These are phyloP conservation scores for Thielaviopsis ethacetica DNA, from an alignment of 2,329 filamentous ascomycete species.

Conservation along the genomic window DNA sequence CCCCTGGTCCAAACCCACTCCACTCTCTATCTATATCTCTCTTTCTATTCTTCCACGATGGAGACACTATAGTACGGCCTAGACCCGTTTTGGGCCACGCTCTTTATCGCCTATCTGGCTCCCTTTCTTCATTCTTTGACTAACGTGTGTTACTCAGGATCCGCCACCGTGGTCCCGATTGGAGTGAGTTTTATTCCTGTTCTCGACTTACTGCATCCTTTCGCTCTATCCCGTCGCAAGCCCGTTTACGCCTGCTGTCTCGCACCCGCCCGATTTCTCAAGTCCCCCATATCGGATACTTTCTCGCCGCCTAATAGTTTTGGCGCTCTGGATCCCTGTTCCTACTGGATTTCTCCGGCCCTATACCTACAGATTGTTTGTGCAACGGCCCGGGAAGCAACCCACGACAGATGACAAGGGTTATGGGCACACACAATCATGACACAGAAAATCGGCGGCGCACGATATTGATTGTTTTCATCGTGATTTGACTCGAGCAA, in stretches of 20 bases:
- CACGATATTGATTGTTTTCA: neutral
- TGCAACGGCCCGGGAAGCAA: neutral
- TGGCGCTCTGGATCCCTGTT: neutral
- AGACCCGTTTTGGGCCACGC: neutral
- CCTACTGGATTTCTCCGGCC: neutral
- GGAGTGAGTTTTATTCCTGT: conserved; percentile 52
- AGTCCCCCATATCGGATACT: neutral
- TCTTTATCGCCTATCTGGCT: neutral
- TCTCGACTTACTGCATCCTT: neutral
- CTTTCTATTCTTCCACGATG: neutral
- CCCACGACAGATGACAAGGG: neutral
- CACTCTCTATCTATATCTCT: no score
- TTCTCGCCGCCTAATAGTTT: neutral
- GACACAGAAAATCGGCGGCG: neutral
- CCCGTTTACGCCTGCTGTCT: neutral
- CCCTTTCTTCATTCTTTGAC: conserved; percentile 1
- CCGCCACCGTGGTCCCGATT: conserved; percentile 93
- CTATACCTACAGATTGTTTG: neutral
- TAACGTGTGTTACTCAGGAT: conserved; percentile 37
- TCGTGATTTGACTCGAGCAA: conserved; percentile 9
- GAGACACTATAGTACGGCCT: neutral
- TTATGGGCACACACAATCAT: neutral
- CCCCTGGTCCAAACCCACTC: neutral
- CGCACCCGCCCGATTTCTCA: neutral
- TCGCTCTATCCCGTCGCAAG: neutral